Evolutionary conservation across 139 green algal genomes (phyloP).

Genomic region (Micractinium conductrix): DNA sequence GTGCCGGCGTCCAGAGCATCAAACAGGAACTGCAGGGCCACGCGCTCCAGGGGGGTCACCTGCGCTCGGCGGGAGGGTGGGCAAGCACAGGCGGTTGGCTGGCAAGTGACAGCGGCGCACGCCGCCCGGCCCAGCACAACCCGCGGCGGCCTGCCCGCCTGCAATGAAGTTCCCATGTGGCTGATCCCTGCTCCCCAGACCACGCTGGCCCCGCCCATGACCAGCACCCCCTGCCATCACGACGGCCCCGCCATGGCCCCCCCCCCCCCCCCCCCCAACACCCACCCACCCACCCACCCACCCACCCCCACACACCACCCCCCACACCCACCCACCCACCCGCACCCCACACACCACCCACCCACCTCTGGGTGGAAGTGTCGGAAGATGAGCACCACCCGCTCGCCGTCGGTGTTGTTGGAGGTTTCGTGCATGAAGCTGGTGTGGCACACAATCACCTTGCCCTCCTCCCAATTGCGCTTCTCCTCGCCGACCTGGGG

Average conservation of each 20-base stretch:
- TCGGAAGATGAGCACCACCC: constrained; percentile 63
- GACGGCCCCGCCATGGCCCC: too few relatives aligned
- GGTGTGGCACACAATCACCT: constrained; percentile 48
- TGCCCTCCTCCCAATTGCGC: constrained; percentile 48
- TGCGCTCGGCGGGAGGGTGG: neutral
- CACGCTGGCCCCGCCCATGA: too few relatives aligned
- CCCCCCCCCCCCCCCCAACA: too few relatives aligned
- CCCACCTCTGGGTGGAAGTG: constrained; percentile 61
- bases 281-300: too few relatives aligned
- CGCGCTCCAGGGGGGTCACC: constrained; percentile 39
- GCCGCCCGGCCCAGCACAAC: too few relatives aligned
- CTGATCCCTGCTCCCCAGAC: too few relatives aligned
- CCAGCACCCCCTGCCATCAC: too few relatives aligned
- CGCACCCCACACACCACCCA: neutral
- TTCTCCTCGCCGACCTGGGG: constrained; percentile 48
- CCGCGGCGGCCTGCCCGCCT: too few relatives aligned
- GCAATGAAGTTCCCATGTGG: too few relatives aligned
- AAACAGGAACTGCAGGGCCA: constrained; percentile 57
- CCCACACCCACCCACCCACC: neutral
- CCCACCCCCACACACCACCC: neutral
- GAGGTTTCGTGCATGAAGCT: constrained; percentile 57
- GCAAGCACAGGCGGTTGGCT: too few relatives aligned
- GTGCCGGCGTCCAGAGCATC: constrained; percentile 39
- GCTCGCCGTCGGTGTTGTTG: constrained; percentile 45
- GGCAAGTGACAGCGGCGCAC: too few relatives aligned